These are phyloP conservation scores for Tylopilus sp. DNA, from an alignment of 768 basidiomycete species.

Conservation along the genomic window DNA sequence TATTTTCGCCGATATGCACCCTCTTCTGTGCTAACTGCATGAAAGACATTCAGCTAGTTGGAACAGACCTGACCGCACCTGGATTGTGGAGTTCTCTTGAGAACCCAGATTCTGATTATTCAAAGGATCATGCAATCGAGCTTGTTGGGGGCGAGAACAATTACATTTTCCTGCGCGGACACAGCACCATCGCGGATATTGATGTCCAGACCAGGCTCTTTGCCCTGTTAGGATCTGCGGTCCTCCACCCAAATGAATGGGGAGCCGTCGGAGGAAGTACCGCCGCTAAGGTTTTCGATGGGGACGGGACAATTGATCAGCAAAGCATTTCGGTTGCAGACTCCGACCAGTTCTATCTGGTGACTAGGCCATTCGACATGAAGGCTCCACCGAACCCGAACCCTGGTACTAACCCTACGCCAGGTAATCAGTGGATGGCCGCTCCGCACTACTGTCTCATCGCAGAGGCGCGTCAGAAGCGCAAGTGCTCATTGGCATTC, in stretches of 20 bases:
- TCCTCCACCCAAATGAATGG: background rate
- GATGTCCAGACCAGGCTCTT: conserved; percentile 8
- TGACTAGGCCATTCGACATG: conserved; percentile 2
- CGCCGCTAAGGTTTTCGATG: background rate
- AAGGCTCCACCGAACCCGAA: background rate
- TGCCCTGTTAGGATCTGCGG: background rate
- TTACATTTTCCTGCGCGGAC: conserved; percentile 10
- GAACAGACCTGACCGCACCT: background rate
- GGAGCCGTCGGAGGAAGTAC: background rate
- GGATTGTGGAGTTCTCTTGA: background rate
- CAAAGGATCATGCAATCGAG: background rate
- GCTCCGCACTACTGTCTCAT: conserved; percentile 2
- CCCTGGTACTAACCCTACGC: background rate
- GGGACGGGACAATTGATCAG: background rate
- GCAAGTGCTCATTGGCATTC: background rate
- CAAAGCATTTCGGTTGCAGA: conserved; percentile 3
- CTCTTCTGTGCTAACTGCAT: background rate
- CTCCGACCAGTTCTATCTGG: conserved; percentile 3
- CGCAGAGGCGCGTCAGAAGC: conserved; percentile 12
- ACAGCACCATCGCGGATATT: conserved; percentile 8
- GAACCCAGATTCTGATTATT: conserved; percentile 1
- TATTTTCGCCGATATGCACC: background rate
- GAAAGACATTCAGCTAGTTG: conserved; percentile 8
- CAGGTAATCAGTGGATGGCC: background rate
- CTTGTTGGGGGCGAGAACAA: conserved; percentile 6